These are phyloP conservation scores for Lentinus polychrous DNA, from an alignment of 1,284 basidiomycete genomes.

Conservation along the genomic window DNA sequence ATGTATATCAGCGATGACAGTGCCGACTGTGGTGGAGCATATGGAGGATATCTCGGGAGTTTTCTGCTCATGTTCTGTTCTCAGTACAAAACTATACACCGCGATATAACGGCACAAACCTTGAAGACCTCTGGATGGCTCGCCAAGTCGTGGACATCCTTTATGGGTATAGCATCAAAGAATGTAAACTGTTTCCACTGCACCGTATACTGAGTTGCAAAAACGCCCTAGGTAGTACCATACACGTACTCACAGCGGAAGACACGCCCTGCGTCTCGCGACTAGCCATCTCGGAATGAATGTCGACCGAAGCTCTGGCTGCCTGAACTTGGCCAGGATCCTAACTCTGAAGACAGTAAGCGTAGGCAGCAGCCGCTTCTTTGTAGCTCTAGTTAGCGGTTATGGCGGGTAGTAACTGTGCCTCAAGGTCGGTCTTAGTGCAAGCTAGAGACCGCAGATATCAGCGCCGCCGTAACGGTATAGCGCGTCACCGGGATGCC, in stretches of 20 bases:
- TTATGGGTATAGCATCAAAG: constrained; percentile 70
- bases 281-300: neutral
- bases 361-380: too few species aligned
- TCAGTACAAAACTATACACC: constrained; percentile 9
- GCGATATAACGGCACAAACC: constrained; percentile 32
- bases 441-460: too few species aligned
- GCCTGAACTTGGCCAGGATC: too few species aligned
- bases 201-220: neutral
- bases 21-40: constrained; percentile 51
- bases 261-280: neutral
- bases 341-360: too few species aligned
- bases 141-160: constrained; percentile 73
- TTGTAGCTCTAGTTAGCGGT: too few species aligned
- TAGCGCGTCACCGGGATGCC: too few species aligned
- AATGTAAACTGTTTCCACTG: constrained; percentile 85
- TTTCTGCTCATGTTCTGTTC: too few species aligned
- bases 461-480: too few species aligned
- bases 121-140: constrained; percentile 74
- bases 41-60: constrained; percentile 69
- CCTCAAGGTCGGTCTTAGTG: too few species aligned
- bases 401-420: too few species aligned
- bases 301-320: neutral
- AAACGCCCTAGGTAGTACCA: neutral
- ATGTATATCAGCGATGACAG: constrained; percentile 77
- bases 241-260: neutral